Base-by-base conservation (phyloP, 2,329 filamentous ascomycete genomes). In the Thielaviopsis cerberus region DNA sequence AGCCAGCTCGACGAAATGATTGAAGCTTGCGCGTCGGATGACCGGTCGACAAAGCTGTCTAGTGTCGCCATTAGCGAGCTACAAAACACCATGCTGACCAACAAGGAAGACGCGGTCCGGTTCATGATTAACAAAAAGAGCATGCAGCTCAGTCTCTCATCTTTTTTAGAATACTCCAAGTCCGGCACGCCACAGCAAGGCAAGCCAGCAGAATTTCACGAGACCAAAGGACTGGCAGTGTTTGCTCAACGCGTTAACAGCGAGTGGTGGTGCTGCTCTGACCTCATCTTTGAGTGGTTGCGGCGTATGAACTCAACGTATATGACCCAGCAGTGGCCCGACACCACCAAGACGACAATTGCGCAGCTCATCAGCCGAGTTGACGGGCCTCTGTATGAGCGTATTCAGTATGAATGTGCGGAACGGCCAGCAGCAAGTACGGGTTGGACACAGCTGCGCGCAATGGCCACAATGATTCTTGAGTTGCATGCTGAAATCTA, bases 91-190 rank as follows among this genome's bases (percentile, higher is more conserved):
- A 68, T 81, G n/a, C 65, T 70, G 0, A 68, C 71, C 3, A 80
- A 78, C 62, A 74, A 73, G 50, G 76, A 79, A 57, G 76, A 78
- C n/a, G 71, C 71, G 6, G 76, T 76, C 0, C 74, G 73, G 61
- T 70, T 77, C 4, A 66, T 82, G 11, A 66, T 80, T 13, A 75
- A 70, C 61, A 80, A 79, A 62, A 75, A 76, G 58, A 76, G 78
- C 52, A 69, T 73, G 23, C 73, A 73, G 11, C 68, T 79, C 27
- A 78, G 78, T 8, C 70, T 82, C 17, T 79, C 76, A 0, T 80
- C 79, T 3, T 83, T 84, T 63, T 71, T 84, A 3, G 81, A 84
- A 62, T 79, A 83, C 63, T 76, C 79, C 1, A 82, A 82, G 62
- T 71, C 76, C 0, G 74, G 74, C 3, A 73, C 76, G 0, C 74